Evolutionary conservation across 176 grass and related monocot species (phyloP).

Genomic region (Bothriochloa decipiens): DNA sequence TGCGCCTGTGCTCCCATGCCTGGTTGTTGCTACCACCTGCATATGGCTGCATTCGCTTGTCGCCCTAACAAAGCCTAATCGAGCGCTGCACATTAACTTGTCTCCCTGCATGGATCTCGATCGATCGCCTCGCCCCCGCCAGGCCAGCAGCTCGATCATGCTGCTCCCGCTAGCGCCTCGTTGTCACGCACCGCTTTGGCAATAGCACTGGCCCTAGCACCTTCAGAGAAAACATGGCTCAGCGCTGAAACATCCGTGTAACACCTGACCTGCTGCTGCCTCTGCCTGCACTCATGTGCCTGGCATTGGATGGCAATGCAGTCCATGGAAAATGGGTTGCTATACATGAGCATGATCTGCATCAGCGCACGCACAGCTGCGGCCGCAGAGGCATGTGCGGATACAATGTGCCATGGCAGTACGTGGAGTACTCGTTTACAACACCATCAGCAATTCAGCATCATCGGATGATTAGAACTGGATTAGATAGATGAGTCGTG

Average conservation of each 20-base stretch:
- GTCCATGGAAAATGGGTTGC: background rate
- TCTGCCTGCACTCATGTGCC: background rate
- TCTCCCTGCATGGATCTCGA: background rate
- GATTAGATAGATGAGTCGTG: too few species aligned
- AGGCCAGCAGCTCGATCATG: background rate
- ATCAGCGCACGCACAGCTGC: background rate
- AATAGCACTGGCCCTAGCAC: too few species aligned
- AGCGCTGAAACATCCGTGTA: background rate
- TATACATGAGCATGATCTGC: background rate
- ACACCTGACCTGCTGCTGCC: background rate
- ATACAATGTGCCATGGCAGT: background rate
- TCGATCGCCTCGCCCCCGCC: background rate
- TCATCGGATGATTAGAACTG: background rate
- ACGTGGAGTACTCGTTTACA: background rate
- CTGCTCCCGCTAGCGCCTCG: background rate
- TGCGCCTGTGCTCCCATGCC: conserved; percentile 34
- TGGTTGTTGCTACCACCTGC: conserved; percentile 38
- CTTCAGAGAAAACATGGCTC: background rate
- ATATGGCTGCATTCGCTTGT: conserved; percentile 20
- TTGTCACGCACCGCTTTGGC: background rate
- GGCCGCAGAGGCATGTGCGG: background rate
- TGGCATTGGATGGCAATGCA: too few species aligned
- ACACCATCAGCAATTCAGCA: background rate
- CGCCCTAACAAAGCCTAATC: conserved; percentile 18
- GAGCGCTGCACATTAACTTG: conserved; percentile 16